A percentile compares a stretch with the other conserved stretches of the same genome.
Conservation (phyloP, 108 stramenopile species). For the Fistulifera pelliculosa region DNA sequence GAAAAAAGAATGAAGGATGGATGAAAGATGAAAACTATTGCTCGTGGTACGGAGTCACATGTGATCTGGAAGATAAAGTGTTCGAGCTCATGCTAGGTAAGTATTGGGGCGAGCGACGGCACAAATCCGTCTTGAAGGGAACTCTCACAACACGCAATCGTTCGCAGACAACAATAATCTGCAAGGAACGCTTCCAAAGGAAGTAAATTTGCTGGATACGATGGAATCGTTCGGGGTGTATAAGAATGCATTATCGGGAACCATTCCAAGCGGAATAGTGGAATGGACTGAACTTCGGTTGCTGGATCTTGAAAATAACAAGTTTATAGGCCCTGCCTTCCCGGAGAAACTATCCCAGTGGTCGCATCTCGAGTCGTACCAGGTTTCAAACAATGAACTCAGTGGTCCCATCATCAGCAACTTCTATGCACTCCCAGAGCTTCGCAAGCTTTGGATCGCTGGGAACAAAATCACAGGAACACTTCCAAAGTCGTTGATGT, state of each 20-base stretch:
- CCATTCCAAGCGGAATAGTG: slow-evolving; percentile 13
- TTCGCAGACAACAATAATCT: slow-evolving; percentile 10
- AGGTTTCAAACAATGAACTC: slow-evolving; percentile 37
- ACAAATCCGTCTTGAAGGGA: neutral
- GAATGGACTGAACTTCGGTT: slow-evolving; percentile 17
- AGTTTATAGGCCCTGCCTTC: slow-evolving; percentile 24
- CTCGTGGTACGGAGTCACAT: slow-evolving; percentile 11
- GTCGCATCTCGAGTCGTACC: slow-evolving; percentile 25
- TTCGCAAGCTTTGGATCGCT: slow-evolving; percentile 27
- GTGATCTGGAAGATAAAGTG: slow-evolving; percentile 5
- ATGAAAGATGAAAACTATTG: slow-evolving; percentile 5
- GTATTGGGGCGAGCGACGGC: neutral
- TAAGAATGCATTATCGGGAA: neutral
- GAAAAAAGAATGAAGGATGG: slow-evolving; percentile 11
- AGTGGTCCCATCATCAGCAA: slow-evolving; percentile 12
- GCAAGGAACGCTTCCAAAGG: slow-evolving; percentile 28
- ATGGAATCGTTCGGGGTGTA: slow-evolving; percentile 23
- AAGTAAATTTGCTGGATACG: slow-evolving; percentile 27
- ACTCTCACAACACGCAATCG: neutral
- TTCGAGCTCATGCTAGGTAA: neutral
- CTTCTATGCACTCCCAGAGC: slow-evolving; percentile 21
- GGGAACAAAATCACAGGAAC: slow-evolving; percentile 17
- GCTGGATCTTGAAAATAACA: slow-evolving; percentile 9
- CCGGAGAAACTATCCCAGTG: slow-evolving; percentile 24
- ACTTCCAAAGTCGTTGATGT: slow-evolving; percentile 19